Evolutionary conservation across 768 basidiomycete species (phyloP).

Genomic region (Gelatoporia subvermispora): DNA sequence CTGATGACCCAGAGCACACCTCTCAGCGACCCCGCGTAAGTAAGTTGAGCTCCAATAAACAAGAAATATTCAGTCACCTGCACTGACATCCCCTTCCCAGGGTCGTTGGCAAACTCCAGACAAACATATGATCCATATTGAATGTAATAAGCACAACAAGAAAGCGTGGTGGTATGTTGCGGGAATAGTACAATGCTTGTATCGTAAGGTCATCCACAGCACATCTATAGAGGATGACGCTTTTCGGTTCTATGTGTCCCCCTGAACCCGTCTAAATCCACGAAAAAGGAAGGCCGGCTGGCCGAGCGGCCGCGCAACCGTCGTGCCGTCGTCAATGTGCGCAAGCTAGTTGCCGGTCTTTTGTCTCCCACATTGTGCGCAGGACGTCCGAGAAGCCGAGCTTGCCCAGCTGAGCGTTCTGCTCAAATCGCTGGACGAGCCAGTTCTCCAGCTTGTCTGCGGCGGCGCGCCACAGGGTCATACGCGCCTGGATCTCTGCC

Average conservation of each 20-base stretch:
- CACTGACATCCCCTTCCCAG: too few relatives aligned
- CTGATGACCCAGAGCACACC: too few relatives aligned
- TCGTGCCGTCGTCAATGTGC: too few relatives aligned
- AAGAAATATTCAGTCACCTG: too few relatives aligned
- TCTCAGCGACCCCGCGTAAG: too few relatives aligned
- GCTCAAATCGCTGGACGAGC: constrained; percentile 84
- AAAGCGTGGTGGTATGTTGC: background rate
- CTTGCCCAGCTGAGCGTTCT: constrained; percentile 88
- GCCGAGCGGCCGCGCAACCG: too few relatives aligned
- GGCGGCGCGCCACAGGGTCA: constrained; percentile 75
- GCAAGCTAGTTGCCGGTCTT: constrained; percentile 40
- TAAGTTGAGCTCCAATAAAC: too few relatives aligned
- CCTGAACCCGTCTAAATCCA: constrained; percentile 17
- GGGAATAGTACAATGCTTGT: constrained; percentile 19
- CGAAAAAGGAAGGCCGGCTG: constrained; percentile 7
- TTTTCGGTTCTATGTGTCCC: constrained; percentile 18
- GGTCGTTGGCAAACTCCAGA: too few relatives aligned
- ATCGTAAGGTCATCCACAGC: constrained; percentile 21
- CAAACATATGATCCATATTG: too few relatives aligned
- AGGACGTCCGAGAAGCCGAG: constrained; percentile 88
- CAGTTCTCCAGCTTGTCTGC: constrained; percentile 82
- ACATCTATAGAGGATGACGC: constrained; percentile 14
- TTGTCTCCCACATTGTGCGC: constrained; percentile 70
- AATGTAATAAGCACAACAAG: too few relatives aligned
- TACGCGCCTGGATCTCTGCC: constrained; percentile 85